Percentiles rank a stretch among this genome's conserved stretches.
phyloP scores from a whole-genome alignment of 129 eudicot species.

The Chrysanthemum lavandulifolium region DNA sequence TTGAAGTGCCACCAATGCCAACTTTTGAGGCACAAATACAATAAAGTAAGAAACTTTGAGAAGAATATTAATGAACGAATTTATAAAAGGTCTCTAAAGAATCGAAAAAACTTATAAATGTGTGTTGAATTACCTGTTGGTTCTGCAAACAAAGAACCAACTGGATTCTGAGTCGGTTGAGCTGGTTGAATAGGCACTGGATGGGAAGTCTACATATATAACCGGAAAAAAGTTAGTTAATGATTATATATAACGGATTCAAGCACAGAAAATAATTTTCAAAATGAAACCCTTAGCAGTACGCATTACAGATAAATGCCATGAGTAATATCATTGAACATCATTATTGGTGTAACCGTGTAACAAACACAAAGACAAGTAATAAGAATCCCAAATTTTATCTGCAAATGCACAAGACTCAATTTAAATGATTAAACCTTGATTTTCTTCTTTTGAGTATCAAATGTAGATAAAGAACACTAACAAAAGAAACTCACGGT shows the following conservation, averaged over 20 bases:
- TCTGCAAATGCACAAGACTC: no score
- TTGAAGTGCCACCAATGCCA: no score
- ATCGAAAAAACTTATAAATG: no score
- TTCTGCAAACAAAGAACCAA: constrained; percentile 51
- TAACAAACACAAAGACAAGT: background rate
- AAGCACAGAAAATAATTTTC: no score
- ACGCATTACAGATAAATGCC: background rate
- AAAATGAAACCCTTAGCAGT: no score
- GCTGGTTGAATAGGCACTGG: constrained; percentile 52
- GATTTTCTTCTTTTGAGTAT: background rate
- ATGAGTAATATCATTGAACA: background rate
- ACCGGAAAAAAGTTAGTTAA: constrained; percentile 3
- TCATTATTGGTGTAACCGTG: background rate
- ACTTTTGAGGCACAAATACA: no score
- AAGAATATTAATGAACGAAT: no score
- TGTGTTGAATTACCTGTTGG: background rate
- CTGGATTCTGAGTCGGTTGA: constrained; percentile 60
- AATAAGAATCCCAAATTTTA: background rate
- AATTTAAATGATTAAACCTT: background rate
- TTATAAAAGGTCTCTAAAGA: no score
- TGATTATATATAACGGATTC: no score
- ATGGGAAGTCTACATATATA: constrained; percentile 55
- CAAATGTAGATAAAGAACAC: background rate
- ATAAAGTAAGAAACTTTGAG: no score
- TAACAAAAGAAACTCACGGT: constrained; percentile 53